Evolutionary conservation across 306 rosid species (phyloP).

Genomic region (Boehmeria nivea): DNA sequence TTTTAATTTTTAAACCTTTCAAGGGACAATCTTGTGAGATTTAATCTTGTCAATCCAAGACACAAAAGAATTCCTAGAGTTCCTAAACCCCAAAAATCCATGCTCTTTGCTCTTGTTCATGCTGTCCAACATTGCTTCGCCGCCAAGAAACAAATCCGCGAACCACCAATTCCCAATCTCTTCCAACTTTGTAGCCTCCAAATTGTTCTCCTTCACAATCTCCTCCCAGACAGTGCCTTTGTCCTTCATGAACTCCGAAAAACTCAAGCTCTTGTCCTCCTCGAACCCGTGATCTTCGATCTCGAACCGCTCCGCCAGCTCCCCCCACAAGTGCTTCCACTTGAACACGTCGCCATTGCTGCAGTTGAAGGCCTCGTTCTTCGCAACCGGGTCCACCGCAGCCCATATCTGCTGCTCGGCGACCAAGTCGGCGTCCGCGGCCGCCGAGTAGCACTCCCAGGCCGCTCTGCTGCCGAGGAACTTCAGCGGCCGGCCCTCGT

Average conservation of each 20-base stretch:
- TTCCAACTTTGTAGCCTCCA: conserved; percentile 33
- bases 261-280: conserved; percentile 28
- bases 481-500: conserved; percentile 38
- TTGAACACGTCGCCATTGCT: conserved; percentile 48
- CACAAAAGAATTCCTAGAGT: conserved; percentile 35
- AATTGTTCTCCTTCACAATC: conserved; percentile 40
- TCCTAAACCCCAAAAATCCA: conserved; percentile 54
- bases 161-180: conserved; percentile 52
- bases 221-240: conserved; percentile 53
- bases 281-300: conserved; percentile 43
- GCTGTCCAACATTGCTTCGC: neutral
- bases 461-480: conserved; percentile 41
- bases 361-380: conserved; percentile 44
- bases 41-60: conserved; percentile 47
- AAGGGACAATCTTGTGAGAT: conserved; percentile 44
- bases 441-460: conserved; percentile 33
- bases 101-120: conserved; percentile 56
- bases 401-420: conserved; percentile 69
- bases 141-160: conserved; percentile 7
- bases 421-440: conserved; percentile 51
- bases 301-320: conserved; percentile 49
- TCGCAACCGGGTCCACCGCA: conserved; percentile 45
- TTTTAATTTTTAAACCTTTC: too few species aligned
- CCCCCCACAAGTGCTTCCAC: conserved; percentile 63
- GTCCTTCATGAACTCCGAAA: conserved; percentile 42